phyloP scores from a whole-genome alignment of 1,139 yeast species.

The Candida sojae region DNA sequence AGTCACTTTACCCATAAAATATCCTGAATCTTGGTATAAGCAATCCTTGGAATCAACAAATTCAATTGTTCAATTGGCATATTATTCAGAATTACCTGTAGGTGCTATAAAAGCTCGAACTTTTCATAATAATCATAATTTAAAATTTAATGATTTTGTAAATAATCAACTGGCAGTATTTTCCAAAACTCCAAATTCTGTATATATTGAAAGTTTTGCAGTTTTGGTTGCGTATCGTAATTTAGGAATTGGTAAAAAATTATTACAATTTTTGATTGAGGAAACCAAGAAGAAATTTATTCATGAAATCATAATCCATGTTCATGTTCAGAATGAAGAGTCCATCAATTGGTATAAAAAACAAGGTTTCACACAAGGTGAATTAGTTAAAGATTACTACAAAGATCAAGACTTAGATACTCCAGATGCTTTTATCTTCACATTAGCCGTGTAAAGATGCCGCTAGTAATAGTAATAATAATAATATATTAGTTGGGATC shows the following conservation, averaged over 20 bases:
- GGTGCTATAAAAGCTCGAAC: constrained; percentile 64
- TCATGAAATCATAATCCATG: constrained; percentile 62
- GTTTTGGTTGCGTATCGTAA: constrained; percentile 63
- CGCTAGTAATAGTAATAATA: too few relatives aligned
- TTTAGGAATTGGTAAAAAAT: constrained; percentile 61
- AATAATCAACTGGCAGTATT: constrained; percentile 24
- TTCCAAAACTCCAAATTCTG: constrained; percentile 46
- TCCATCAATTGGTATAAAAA: constrained; percentile 58
- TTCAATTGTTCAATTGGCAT: constrained; percentile 47
- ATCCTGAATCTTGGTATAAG: constrained; percentile 47
- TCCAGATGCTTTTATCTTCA: constrained; percentile 48
- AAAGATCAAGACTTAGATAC: constrained; percentile 44
- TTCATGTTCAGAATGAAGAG: constrained; percentile 46
- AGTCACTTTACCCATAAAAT: constrained; percentile 41
- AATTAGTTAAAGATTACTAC: constrained; percentile 50
- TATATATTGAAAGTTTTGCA: constrained; percentile 67
- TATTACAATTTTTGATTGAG: constrained; percentile 56
- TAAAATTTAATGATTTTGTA: constrained; percentile 23
- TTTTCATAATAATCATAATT: constrained; percentile 29
- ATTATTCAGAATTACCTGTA: constrained; percentile 66
- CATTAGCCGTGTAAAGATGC: constrained; percentile 23
- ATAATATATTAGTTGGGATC: background rate
- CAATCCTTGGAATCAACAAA: constrained; percentile 33
- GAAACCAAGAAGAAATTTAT: constrained; percentile 54
- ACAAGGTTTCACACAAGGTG: constrained; percentile 54